Evolutionary conservation across 75 land plant species (phyloP), one percentile per base, ranked within the genome.

Genomic region (Cupressus sempervirens): DNA sequence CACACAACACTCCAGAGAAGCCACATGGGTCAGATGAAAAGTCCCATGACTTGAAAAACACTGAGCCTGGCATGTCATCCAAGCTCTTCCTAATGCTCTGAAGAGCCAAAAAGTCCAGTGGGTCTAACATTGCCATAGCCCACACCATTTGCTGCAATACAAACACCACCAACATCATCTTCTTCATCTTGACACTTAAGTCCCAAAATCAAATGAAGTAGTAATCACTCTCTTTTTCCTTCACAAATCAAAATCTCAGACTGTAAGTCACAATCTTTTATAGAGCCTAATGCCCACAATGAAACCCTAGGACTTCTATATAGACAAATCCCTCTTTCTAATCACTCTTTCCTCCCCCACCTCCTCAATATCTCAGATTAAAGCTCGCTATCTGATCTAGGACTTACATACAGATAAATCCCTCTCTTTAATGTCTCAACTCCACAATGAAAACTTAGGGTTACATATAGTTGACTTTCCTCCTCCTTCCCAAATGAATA

Each of bases 11-110:
- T 23, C 95, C 95, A 72, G 88, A 35, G 86, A 94, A 94, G 46
- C 54, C 82, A 84, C 95, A 94, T 4, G 95, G 95, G 52, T 94
- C 95, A 40, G 84, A 77, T 72, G 90, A 88, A 87, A 94, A 94
- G 82, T 91, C 93, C 95, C 95, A 94, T 14, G 87, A 56, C 14
- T 89, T 62, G 85, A 94, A 89, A 86, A 92, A 94, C 23, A 77
- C 72, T 20, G 95, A 92, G 32, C 93, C 94, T 12, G 94, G 92
- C 67, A 92, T 40, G 83, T 94, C 95, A 0, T 85, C 67, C 46
- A 94, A 41, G n/a, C 87, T 83, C 36, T 90, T 90, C 23, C 91
- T 82, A 13, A 92, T 88, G 4, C 92, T 81, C 62, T 90, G 94
- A 36, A 93, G 88, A 12, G 91, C 93, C 83, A 92, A 43, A 83